Evolutionary conservation across 2,329 filamentous ascomycete species (phyloP), one percentile per base, ranked within the genome.

Genomic region (Arachnopeziza araneosa): DNA sequence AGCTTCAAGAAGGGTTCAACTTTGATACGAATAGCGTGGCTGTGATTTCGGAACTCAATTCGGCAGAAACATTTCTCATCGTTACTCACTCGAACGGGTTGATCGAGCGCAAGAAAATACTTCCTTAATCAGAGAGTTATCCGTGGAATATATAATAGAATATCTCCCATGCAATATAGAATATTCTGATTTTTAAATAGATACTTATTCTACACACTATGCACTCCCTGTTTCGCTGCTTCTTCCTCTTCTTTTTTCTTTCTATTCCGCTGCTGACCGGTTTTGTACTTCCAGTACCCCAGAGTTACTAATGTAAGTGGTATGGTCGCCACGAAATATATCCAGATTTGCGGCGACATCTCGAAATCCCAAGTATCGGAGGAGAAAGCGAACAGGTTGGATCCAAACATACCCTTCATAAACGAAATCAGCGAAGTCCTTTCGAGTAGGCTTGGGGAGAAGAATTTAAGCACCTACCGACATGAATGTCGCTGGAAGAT

Each of bases 361-460:
- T 69, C n/a, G 26, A 60, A 56, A 22, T 55, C 32, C 26, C 26
- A 30, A 30, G 26, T 30, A 30, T 30, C 26, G 26, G 26, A 30
- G 4, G 26, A 60, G 62, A 70, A 67, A 8, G 57, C 63, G 23
- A 73, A 72, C 51, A 73, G 64, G 54, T 73, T 72, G 67, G 72
- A 72, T 6, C 71, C 71, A 24, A 73, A 67, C 24, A 73, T 44
- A 24, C 26, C 26, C 26, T 30, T 14, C 17, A 30, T 36, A 30
- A 7, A 9, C 23, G 19, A 36, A 55, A 14, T 30, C 9, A 30
- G 26, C 26, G 9, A 30, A 4, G 26, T 30, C 26, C 26, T 5
- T 30, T 30, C 9, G 52, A 57, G 26, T 5, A 30, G 9, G 26
- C 26, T 23, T 12, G 10, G 44, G 26, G 2, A 9, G 4, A 23